Evolutionary conservation across 148 eudicot species (phyloP), one percentile per base, ranked within the genome.

Genomic region (Rhododendron simsii): DNA sequence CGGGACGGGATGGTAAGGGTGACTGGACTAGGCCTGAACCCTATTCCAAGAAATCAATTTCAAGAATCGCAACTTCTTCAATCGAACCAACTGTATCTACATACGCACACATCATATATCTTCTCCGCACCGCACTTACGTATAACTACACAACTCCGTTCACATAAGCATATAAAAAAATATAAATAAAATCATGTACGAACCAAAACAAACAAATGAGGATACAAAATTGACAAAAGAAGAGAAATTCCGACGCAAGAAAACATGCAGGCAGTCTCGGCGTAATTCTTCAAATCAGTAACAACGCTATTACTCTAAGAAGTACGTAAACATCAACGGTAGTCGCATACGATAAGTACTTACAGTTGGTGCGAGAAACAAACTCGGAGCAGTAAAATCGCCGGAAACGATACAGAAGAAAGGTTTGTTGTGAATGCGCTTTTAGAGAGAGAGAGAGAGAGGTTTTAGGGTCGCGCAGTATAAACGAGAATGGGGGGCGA

Each of bases 401-500:
- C 35, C 50, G 11, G 30, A 37, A 48, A 39, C 21, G 45, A 26
- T 14, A 21, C 20, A 69, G 37, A 47, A 21, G 13, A 8, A n/a
- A 23, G 21, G 7, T 18, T 5, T 30, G 28, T 11, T 55, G 61
- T 2, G 48, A 81, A 47, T 15, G 26, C 7, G 11, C 1, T 26
- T 13, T 2, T 0, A 84, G 67, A 84, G 48, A 55, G 33, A 21
- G 35, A 12, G 39, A 9, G 73, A 1, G 50, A 33, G 74, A 0
- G 84, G 84, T 61, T 44, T 44, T 41, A 83, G 85, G 85, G 55
- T 45, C 41, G 21, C 57, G 78, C 85, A 26, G 84, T 37, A n/a
- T 21, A 37, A 18, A 37, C 16, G 33, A 21, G 30, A 39, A 61
- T 11, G 18, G 18, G 53, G 7, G 45, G 57, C 23, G 59, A 0